A percentile compares a stretch with the other conserved stretches of the same genome.
Evolutionary conservation across 78 protist genomes (phyloP).

Genomic region (Chrysochromulina parva): DNA sequence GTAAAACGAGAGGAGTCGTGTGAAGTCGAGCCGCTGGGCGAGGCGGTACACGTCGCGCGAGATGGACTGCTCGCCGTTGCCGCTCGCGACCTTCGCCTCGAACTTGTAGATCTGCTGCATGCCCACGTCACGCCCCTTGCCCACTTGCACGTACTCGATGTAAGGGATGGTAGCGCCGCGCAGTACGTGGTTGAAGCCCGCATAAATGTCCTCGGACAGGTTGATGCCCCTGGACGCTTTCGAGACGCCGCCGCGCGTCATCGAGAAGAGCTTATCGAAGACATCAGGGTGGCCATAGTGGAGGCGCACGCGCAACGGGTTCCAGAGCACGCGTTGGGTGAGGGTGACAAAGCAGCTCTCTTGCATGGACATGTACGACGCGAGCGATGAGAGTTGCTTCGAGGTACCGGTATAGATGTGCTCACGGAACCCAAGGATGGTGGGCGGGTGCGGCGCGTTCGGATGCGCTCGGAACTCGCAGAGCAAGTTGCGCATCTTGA

Average conservation of each 20-base stretch:
- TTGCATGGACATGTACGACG: slow-evolving; percentile 40
- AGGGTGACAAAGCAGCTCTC: slow-evolving; percentile 48
- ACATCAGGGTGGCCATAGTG: slow-evolving; percentile 54
- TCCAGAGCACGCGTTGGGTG: slow-evolving; percentile 30
- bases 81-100: slow-evolving; percentile 41
- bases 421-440: slow-evolving; percentile 50
- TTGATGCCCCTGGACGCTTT: slow-evolving; percentile 45
- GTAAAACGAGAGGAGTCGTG: slow-evolving; percentile 6
- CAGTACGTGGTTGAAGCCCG: slow-evolving; percentile 34
- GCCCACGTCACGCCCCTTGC: slow-evolving; percentile 48
- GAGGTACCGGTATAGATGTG: slow-evolving; percentile 42
- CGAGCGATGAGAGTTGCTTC: slow-evolving; percentile 33
- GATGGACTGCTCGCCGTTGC: slow-evolving; percentile 34
- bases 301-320: slow-evolving; percentile 26
- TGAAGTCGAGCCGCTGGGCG: not conserved
- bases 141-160: slow-evolving; percentile 32
- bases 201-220: slow-evolving; percentile 48
- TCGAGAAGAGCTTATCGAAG: slow-evolving; percentile 43
- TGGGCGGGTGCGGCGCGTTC: not conserved
- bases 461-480: not conserved
- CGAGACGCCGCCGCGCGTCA: slow-evolving; percentile 35
- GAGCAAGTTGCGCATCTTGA: slow-evolving; percentile 47
- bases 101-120: slow-evolving; percentile 44
- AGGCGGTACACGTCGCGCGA: slow-evolving; percentile 31
- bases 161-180: slow-evolving; percentile 26